Evolutionary conservation across 1,284 basidiomycete species (phyloP), one percentile per base, ranked within the genome.

Genomic region (Earliella scabrosa): DNA sequence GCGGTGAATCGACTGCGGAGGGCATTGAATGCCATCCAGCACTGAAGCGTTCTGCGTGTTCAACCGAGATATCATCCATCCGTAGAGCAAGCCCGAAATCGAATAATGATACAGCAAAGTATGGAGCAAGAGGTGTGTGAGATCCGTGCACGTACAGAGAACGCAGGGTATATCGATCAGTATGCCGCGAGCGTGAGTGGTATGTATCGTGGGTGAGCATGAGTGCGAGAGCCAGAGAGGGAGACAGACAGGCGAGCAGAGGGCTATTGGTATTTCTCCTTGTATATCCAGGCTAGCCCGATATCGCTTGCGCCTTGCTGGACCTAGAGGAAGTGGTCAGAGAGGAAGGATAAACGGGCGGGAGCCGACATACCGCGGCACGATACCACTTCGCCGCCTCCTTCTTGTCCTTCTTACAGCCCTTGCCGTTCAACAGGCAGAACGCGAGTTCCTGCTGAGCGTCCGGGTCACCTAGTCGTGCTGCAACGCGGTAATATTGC

Each of bases 321-420:
- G 50, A 87, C 88, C 84, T 90, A 60, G 3, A 45, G 7, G 41
- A 35, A 7, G 39, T 20, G 27, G 18, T 34, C 27, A 60, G 52
- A 21, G 14, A 34, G n/a, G 8, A 36, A 18, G 40, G 39, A 7
- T 41, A 31, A 4, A 43, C 41, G 35, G 23, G 29, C 16, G 23
- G 35, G 8, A 21, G n/a, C 27, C 2, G 29, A 77, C 82, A 71
- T 56, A 93, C 88, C 23, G 93, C 94, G 52, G 87, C 85, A 16
- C 93, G 85, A 72, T 96, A 96, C 88, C 94, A 96, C 72, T 85
- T 88, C 1, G 94, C 93, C 2, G 94, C 88, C 68, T 88, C 87
- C 64, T 88, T 92, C 65, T 87, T 82, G 73, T 95, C 86, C 75
- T 93, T 95, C 80, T 94, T 95, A 70, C 91, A 92, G 4, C 93